phyloP scores from a whole-genome alignment of 202 grass and related monocot species.

The Zizania palustris region DNA sequence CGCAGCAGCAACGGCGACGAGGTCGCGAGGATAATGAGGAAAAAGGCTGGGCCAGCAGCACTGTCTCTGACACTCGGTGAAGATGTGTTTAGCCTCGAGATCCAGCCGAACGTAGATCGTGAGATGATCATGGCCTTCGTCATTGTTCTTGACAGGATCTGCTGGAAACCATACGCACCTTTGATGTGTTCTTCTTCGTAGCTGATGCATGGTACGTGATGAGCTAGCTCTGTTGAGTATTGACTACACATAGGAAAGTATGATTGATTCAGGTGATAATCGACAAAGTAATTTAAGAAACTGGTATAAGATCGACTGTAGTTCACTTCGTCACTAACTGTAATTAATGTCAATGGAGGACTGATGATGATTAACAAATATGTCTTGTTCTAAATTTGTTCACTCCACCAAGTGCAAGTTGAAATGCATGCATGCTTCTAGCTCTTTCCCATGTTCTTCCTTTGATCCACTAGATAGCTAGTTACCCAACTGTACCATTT shows the following conservation, averaged over 20 bases:
- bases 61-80: conserved; percentile 46
- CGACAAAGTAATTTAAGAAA: background rate
- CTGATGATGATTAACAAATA: background rate
- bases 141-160: conserved; percentile 77
- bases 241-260: background rate
- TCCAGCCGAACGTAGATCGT: conserved; percentile 49
- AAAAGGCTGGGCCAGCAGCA: conserved; percentile 39
- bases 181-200: conserved; percentile 52
- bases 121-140: conserved; percentile 74
- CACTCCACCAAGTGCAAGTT: conserved; percentile 10
- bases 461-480: background rate
- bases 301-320: background rate
- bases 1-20: conserved; percentile 40
- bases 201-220: background rate
- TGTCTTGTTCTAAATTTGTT: background rate
- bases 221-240: background rate
- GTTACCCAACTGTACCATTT: background rate
- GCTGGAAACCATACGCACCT: conserved; percentile 47
- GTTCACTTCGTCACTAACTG: background rate
- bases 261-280: background rate
- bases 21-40: conserved; percentile 63
- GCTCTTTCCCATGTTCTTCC: background rate
- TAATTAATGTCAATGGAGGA: background rate
- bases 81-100: conserved; percentile 73
- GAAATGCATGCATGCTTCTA: background rate